Evolutionary conservation across 345 rosid species (phyloP).

Genomic region (Corchorus capsularis): DNA sequence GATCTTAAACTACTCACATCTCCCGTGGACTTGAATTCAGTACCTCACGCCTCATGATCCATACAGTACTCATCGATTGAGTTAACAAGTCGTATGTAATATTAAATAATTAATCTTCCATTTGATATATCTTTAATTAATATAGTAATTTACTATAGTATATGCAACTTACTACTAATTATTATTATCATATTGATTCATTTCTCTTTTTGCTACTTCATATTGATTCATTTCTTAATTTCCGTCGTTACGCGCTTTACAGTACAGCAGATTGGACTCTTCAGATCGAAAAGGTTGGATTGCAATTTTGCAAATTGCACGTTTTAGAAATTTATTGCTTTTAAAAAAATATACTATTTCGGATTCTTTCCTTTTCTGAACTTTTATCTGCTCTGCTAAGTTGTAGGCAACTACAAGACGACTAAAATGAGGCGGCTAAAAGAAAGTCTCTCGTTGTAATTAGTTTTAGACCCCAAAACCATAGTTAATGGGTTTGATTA

Average conservation of each 20-base stretch:
- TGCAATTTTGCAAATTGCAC: constrained; percentile 7
- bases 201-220: no score
- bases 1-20: no score
- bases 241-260: not conserved
- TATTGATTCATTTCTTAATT: no score
- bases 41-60: not conserved
- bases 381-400: not conserved
- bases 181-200: no score
- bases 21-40: not conserved
- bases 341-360: not conserved
- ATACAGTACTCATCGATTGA: not conserved
- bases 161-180: no score
- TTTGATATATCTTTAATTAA: not conserved
- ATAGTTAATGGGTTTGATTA: not conserved
- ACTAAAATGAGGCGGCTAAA: not conserved
- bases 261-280: not conserved
- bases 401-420: not conserved
- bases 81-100: no score
- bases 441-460: not conserved
- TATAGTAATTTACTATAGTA: no score
- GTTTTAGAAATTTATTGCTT: not conserved
- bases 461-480: not conserved
- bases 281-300: not conserved
- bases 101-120: not conserved
- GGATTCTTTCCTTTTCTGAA: not conserved